Conservation (phyloP, 2,329 filamentous ascomycete genomes). For the Paecilomyces sp. region DNA sequence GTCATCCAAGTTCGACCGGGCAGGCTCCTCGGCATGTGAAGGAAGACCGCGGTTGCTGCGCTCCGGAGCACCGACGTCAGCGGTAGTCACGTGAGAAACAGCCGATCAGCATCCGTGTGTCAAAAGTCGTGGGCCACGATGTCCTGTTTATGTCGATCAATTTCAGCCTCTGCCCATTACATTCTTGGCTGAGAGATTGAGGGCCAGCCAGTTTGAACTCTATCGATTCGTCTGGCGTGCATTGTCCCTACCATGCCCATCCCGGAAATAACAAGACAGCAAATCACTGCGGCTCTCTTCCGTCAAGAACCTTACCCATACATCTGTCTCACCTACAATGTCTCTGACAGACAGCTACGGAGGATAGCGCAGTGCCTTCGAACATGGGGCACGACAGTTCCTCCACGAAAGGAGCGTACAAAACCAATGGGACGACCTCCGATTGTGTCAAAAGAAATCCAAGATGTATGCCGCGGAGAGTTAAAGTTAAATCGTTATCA, state of each 20-base stretch:
- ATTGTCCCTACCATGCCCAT: neutral
- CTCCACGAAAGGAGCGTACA: neutral
- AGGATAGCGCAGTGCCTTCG: conserved; percentile 4
- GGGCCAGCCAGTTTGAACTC: neutral
- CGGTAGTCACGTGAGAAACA: conserved; percentile 24
- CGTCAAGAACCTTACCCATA: conserved; percentile 5
- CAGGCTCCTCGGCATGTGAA: conserved; percentile 34
- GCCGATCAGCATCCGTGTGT: neutral
- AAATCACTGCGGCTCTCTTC: conserved; percentile 5
- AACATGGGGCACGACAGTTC: conserved; percentile 4
- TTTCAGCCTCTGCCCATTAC: neutral
- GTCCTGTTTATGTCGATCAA: neutral
- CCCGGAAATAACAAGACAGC: conserved; percentile 1
- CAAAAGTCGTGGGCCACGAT: neutral
- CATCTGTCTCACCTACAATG: conserved; percentile 25
- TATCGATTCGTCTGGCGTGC: neutral
- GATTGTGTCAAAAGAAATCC: conserved; percentile 1
- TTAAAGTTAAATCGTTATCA: neutral
- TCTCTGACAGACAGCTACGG: conserved; percentile 32
- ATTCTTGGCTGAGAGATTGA: neutral
- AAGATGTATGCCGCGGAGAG: conserved; percentile 1
- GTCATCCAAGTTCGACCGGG: conserved; percentile 3
- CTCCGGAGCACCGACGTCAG: conserved; percentile 15
- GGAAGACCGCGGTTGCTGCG: conserved; percentile 4
- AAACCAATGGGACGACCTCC: conserved; percentile 5